Evolutionary conservation across 1,284 basidiomycete genomes (phyloP), one percentile per base, ranked within the genome.

Genomic region (Ustilago hordei): DNA sequence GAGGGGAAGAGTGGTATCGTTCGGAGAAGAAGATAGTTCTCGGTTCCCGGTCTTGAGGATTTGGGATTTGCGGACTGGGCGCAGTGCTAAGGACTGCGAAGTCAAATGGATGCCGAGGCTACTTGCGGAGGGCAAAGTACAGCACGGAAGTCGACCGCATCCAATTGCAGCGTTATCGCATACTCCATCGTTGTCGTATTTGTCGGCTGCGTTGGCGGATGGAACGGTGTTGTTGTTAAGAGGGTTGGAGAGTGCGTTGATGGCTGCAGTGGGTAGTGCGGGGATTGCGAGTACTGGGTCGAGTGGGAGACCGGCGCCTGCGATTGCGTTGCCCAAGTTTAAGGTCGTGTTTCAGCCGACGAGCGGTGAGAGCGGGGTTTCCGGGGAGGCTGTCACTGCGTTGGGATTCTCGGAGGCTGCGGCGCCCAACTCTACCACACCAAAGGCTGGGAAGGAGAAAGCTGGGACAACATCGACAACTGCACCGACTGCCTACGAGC

Each of bases 141-240:
- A 84, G 63, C 82, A 83, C 48, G 81, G 82, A 6, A 78, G 79
- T 31, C 55, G 77, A 45, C 81, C 82, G 0, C 69, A 78, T 54
- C 82, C 82, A 2, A 66, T 96, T 2, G 92, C 93, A 5, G 90
- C 92, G 0, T 88, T 97, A 12, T 92, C 95, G 0, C 88, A 95
- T 32, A 93, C 95, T 0, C 88, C 91, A 7, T 90, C 90, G n/a
- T 89, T 98, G 1, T 91, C 93, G 1, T 93, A 95, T 86, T 90
- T 99, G 19, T 93, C 95, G 5, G 90, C 98, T 47, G 96, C 95
- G 8, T 90, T 98, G 11, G 95, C 92, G 1, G 95, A 98, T 83
- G 96, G 96, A n/a, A 93, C 93, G 0, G 95, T 98, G 7, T 89
- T 98, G 6, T 89, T 98, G 19, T 95, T 95, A 84, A 91, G 94